Base-by-base conservation (phyloP, 139 green algal species). In the Micractinium sp. region DNA sequence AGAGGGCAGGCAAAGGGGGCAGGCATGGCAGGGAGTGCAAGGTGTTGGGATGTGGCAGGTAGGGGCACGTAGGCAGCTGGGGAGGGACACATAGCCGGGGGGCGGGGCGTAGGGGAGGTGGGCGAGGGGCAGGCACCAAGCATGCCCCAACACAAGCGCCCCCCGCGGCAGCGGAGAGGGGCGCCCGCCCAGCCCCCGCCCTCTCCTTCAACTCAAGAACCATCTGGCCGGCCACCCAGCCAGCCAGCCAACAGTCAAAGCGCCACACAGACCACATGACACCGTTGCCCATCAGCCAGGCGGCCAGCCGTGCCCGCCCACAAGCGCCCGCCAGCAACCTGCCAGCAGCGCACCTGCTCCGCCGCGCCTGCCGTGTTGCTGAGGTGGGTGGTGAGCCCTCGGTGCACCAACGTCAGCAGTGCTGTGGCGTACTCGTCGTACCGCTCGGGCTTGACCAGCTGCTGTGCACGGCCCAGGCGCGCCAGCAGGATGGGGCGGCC, bases 401-500 rank as follows among this genome's bases (percentile, higher is more conserved):
- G 69, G 38, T 87, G 78, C 63, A 93, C 91, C 84, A 92, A 91
- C 3, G 89, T 84, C 20, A 91, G 61, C 25, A 94, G 67, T 1
- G 77, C 91, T 23, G 81, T 33, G 3, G 77, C 63, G 20, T 92
- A 90, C 33, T 87, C 73, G 27, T 89, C 66, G 20, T 85, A 85
- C 18, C 81, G 84, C 47, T 85, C 69, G 1, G 79, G 56, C 76
- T 88, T 88, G 5, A 88, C 73, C 85, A 93, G 87, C 66, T 94
- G 82, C 75, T 91, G 89, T 27, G 92, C 90, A 36, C 90, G 79
- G 3, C 89, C 89, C 31, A 93, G 38, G 15, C 90, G 73, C 19
- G 93, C 84, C 29, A 94, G 79, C 31, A 94, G 77, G 39, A 94
- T 85, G n/a, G 92, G 92, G 33, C 78, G 87, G 39, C 39, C 67